These are phyloP conservation scores for Gynostemma pentaphyllum DNA, from an alignment of 306 rosid species.

Conservation along the genomic window DNA sequence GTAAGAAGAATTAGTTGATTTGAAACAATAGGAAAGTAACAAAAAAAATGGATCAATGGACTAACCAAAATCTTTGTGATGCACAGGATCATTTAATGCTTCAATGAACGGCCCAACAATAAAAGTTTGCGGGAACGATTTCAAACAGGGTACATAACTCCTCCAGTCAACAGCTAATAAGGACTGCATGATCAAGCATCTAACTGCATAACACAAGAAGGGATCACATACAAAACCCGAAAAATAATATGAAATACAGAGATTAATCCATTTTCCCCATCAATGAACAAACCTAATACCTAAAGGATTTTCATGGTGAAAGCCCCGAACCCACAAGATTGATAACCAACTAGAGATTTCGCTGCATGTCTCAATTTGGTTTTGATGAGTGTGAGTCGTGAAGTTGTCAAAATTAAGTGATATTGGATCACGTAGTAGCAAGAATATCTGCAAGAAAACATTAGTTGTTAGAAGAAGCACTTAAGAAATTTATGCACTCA, in stretches of 20 bases:
- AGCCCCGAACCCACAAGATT: constrained; percentile 87
- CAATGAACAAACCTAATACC: constrained; percentile 31
- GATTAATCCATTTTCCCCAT: background rate
- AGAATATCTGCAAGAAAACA: constrained; percentile 42
- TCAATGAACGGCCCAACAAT: constrained; percentile 71
- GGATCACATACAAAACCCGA: background rate
- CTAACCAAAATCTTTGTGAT: constrained; percentile 85
- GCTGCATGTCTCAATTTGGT: constrained; percentile 29
- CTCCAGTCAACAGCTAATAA: constrained; percentile 66
- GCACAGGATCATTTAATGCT: constrained; percentile 83
- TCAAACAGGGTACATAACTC: constrained; percentile 38
- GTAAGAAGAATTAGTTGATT: background rate
- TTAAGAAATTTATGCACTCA: background rate
- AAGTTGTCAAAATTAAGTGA: constrained; percentile 24
- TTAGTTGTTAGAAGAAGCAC: background rate
- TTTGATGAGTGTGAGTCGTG: constrained; percentile 23
- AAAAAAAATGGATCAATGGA: background rate
- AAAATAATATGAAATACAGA: background rate
- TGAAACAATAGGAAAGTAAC: constrained; percentile 10
- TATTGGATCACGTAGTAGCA: constrained; percentile 56
- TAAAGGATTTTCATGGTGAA: constrained; percentile 82
- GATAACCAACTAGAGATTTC: constrained; percentile 66
- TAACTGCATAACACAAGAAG: constrained; percentile 52
- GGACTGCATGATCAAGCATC: constrained; percentile 91
- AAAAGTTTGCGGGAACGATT: constrained; percentile 60